Evolutionary conservation across 208 protist species (phyloP).

Genomic region (Phytomonas sp.): DNA sequence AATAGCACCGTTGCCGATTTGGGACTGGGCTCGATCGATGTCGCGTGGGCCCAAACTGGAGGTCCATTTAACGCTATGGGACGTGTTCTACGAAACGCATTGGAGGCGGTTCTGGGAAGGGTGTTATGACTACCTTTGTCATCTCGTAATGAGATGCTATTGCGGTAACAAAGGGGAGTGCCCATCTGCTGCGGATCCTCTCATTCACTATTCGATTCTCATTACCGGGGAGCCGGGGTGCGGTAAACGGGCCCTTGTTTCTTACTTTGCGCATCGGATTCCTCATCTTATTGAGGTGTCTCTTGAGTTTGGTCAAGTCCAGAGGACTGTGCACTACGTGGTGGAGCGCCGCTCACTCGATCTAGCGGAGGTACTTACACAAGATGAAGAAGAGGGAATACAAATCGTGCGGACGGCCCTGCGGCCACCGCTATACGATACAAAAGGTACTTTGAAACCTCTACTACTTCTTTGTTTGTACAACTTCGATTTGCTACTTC

Average conservation of each 20-base stretch:
- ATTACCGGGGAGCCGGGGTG: neutral
- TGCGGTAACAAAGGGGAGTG: neutral
- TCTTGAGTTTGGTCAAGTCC: neutral
- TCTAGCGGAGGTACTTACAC: slow-evolving; percentile 33
- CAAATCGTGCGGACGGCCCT: slow-evolving; percentile 22
- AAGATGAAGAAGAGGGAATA: slow-evolving; percentile 40
- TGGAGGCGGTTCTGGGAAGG: neutral
- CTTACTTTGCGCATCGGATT: neutral
- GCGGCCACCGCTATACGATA: slow-evolving; percentile 14
- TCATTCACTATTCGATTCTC: neutral
- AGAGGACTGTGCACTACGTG: slow-evolving; percentile 8
- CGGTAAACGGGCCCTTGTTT: neutral
- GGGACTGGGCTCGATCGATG: neutral
- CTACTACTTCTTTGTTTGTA: slow-evolving; percentile 34
- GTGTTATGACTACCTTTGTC: neutral
- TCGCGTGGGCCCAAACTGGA: neutral
- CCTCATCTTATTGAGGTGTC: neutral
- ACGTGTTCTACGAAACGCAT: neutral
- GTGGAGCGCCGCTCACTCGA: slow-evolving; percentile 34
- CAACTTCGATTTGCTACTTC: slow-evolving; percentile 33
- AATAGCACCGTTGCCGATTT: neutral
- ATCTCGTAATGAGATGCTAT: neutral
- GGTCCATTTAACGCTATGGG: neutral
- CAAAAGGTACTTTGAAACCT: slow-evolving; percentile 4
- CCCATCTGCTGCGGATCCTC: neutral